These are phyloP conservation scores for Cymbidium sinense DNA, from an alignment of 106 monocot species.

Conservation along the genomic window DNA sequence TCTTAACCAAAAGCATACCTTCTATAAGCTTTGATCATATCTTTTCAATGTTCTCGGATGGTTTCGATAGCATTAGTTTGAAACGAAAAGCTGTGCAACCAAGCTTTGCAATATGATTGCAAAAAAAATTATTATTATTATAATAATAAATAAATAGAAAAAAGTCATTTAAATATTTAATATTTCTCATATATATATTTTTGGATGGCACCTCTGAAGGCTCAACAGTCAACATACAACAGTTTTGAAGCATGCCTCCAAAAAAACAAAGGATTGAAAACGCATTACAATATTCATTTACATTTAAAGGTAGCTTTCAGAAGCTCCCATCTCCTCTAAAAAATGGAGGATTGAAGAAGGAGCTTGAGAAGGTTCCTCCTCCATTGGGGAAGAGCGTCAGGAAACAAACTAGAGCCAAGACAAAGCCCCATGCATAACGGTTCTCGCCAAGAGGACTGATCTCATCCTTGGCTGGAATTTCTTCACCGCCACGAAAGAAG, in stretches of 20 bases:
- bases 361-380: constrained; percentile 68
- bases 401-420: constrained; percentile 52
- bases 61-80: no score
- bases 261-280: background rate
- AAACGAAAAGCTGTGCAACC: no score
- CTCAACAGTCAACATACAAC: no score
- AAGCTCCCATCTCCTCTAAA: constrained; percentile 41
- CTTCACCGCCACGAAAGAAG: constrained; percentile 76
- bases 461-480: constrained; percentile 81
- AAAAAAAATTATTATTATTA: no score
- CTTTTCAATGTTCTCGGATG: no score
- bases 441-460: constrained; percentile 64
- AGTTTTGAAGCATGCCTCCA: background rate
- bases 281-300: background rate
- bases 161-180: background rate
- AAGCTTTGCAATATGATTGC: no score
- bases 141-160: background rate
- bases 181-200: background rate
- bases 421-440: constrained; percentile 52
- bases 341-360: constrained; percentile 61
- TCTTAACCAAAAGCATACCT: no score
- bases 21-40: no score
- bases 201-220: background rate
- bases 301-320: background rate
- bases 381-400: constrained; percentile 81